These are phyloP conservation scores for Fusarium stilboides DNA, from an alignment of 2,329 filamentous ascomycete species.

Conservation along the genomic window DNA sequence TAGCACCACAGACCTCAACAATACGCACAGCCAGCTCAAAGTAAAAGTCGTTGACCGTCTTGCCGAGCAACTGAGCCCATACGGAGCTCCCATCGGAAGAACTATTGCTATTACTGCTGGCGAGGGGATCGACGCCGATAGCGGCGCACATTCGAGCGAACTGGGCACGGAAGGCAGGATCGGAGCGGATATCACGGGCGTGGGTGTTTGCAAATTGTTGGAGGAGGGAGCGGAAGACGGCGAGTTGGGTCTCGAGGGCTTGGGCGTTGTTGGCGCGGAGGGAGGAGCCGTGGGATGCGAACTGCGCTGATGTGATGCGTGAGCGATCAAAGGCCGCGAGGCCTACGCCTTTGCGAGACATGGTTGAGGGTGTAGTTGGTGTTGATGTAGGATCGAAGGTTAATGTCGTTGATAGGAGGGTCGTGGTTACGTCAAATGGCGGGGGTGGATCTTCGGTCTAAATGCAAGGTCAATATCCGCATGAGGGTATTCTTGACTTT, in stretches of 20 bases:
- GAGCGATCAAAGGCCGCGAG: conserved; percentile 91
- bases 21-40: conserved; percentile 97
- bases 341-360: conserved; percentile 87
- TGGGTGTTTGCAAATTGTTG: conserved; percentile 97
- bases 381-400: conserved; percentile 1
- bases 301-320: conserved; percentile 88
- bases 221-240: conserved; percentile 94
- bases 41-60: conserved; percentile 97
- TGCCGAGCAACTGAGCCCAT: conserved; percentile 93
- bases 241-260: conserved; percentile 91
- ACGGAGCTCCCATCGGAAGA: conserved; percentile 75
- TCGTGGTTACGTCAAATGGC: conserved; percentile 43
- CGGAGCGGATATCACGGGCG: conserved; percentile 94
- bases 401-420: neutral
- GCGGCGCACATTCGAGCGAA: conserved; percentile 99
- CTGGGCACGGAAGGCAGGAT: conserved; percentile 94
- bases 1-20: conserved; percentile 91
- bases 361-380: conserved; percentile 48
- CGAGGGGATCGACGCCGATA: conserved; percentile 95
- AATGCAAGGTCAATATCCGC: neutral
- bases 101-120: conserved; percentile 60
- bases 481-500: no score
- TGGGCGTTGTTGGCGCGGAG: conserved; percentile 88
- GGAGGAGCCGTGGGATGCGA: conserved; percentile 88
- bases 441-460: conserved; percentile 23